Evolutionary conservation across 2,329 filamentous ascomycete genomes (phyloP), one percentile per base, ranked within the genome.

Genomic region (Shiraia sp.): DNA sequence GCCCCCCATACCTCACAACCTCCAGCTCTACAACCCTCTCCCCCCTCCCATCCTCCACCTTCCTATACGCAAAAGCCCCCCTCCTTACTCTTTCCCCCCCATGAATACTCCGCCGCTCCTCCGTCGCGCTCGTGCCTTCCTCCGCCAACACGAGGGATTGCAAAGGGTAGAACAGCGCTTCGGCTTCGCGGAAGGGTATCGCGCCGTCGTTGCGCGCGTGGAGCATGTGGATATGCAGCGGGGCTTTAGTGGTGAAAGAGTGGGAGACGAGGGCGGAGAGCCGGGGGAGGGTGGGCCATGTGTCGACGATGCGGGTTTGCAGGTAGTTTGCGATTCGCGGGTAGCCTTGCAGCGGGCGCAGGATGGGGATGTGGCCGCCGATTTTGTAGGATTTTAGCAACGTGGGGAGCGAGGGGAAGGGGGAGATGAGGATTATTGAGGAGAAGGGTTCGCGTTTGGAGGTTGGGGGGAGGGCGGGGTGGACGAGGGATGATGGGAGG

Each of bases 161-260:
- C 7, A 69, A 47, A 1, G 48, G 53, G 25, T 37, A 37, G 28
- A 57, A 69, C 25, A 69, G 27, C 0, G 42, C 66, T 30, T 66
- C 55, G 22, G 83, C 82, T 59, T 90, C 84, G 1, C 73, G 78
- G 72, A 82, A 92, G 0, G 88, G 84, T 45, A 97, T 96, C 55
- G 96, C 89, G 44, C 75, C 73, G 64, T 97, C 92, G 59, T 96
- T 82, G 39, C 79, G 78, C 12, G 90, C 88, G 58, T 96, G 92
- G 2, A 97, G 72, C 29, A 96, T 71, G 15, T 84, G 78, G 8
- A 93, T 41, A 12, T 45, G 39, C 0, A 55, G 40, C 16, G 50
- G 1, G 32, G 8, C 10, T 1, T 32, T 14, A 1, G 46, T 50
- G 49, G 59, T 75, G 48, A 71, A 78, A 2, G 31, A 12, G 10